Base-by-base conservation (phyloP, 768 basidiomycete genomes). In the Trametes cubensis region DNA sequence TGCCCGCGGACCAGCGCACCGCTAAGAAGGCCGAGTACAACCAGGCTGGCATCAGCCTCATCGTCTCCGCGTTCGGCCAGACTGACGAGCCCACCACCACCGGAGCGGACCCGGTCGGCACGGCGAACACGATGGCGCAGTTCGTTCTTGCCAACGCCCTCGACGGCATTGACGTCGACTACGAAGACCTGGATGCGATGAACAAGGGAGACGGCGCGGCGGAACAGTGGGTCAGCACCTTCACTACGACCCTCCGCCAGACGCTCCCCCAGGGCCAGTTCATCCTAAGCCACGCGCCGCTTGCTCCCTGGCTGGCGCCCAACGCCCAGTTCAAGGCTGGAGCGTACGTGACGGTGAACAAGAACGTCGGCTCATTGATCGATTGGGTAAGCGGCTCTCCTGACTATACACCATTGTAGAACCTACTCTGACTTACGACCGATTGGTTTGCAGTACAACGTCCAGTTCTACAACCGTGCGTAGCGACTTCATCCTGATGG, bases 331-430 rank as follows among this genome's bases (percentile, higher is more conserved):
- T 73, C 69, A 76, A 74, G 66, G 72, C 77, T 39, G 75, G 84
- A 23, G 87, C 80, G 18, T 87, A 87, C 68, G 74, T 83, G 28
- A 78, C 75, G 55, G 79, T 89, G 20, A 74, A 87, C 70, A 65
- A 75, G 45, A 66, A 74, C 13, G 83, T 85, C 21, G 85, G 86
- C 4, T 73, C 71, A 59, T 70, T 81, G 18, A 87, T 87, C 65
- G 86, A 88, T 71, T 89, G 84, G 45, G 62, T 63, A 80, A 49
- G 58, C 39, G 18, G 60, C 23, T 30, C 21, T n/a, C 13, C 10
- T 10, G 23, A n/a, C 14, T 10, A 4, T 28, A n/a, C n/a, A n/a
- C 13, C 14, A 49, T 15, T 3, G 25, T 25, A 14, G 5, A 26
- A 7, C 6, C 25, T 13, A 3, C n/a, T 17, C 25, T 46, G 18